Evolutionary conservation across 495 filamentous ascomycete genomes (phyloP).

Genomic region (Neurospora cerealis): DNA sequence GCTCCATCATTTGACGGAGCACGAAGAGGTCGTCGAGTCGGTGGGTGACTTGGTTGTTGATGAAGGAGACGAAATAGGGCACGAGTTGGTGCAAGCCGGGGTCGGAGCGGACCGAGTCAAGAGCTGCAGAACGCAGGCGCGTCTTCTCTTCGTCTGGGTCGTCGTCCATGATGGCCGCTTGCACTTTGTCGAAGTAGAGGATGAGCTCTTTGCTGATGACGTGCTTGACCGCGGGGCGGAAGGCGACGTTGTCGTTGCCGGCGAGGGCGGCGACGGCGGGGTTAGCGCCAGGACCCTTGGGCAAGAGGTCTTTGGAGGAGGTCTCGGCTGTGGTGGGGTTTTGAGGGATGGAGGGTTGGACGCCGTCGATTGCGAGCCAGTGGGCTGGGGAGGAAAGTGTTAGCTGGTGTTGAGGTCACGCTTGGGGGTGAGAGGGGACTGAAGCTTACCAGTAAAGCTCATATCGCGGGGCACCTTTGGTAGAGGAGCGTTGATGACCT

Average conservation of each 20-base stretch:
- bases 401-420: constrained; percentile 6
- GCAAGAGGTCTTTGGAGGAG: constrained; percentile 69
- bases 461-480: constrained; percentile 93
- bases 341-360: constrained; percentile 89
- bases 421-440: neutral
- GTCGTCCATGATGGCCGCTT: constrained; percentile 74
- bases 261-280: constrained; percentile 71
- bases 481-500: constrained; percentile 89
- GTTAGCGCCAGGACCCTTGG: constrained; percentile 81
- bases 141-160: constrained; percentile 59
- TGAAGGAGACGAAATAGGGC: constrained; percentile 92
- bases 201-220: constrained; percentile 89
- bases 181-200: constrained; percentile 94
- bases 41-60: constrained; percentile 90
- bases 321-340: constrained; percentile 80
- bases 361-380: constrained; percentile 93
- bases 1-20: constrained; percentile 80
- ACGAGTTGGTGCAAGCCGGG: constrained; percentile 89
- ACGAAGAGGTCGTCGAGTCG: constrained; percentile 76
- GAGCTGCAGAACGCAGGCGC: constrained; percentile 66
- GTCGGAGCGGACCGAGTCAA: constrained; percentile 72
- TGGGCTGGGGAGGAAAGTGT: constrained; percentile 48
- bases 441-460: constrained; percentile 70
- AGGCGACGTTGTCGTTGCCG: constrained; percentile 68
- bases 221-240: constrained; percentile 89